phyloP scores from a whole-genome alignment of 2,329 filamentous ascomycete species.

The Paecilomyces formosus region DNA sequence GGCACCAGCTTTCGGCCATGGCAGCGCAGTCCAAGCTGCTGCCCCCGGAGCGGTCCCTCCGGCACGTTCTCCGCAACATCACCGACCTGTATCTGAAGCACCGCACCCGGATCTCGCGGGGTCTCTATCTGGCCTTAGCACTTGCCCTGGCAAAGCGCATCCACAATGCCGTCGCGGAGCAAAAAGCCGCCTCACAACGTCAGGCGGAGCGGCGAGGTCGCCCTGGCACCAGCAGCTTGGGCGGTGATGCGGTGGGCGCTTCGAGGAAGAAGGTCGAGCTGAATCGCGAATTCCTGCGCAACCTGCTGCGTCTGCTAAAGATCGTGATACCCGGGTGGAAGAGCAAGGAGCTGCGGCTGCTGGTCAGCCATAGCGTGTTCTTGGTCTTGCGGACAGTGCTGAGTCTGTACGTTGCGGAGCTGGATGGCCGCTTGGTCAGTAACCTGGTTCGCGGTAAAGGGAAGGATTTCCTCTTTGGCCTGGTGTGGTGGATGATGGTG shows the following conservation, averaged over 20 bases:
- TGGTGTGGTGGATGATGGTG: conserved; percentile 98
- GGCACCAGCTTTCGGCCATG: conserved; percentile 45
- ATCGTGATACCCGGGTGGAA: conserved; percentile 88
- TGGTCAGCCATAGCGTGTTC: conserved; percentile 90
- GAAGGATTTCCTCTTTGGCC: conserved; percentile 76
- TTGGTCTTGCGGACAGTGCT: conserved; percentile 84
- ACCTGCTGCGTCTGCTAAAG: conserved; percentile 66
- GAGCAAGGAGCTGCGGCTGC: conserved; percentile 77
- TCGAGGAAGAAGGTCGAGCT: conserved; percentile 76
- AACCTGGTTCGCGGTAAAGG: conserved; percentile 85
- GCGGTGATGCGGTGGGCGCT: conserved; percentile 20
- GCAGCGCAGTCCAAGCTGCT: conserved; percentile 67
- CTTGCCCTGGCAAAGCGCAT: conserved; percentile 78
- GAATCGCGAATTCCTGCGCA: conserved; percentile 78
- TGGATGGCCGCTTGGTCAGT: conserved; percentile 91
- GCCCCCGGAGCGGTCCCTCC: conserved; percentile 57
- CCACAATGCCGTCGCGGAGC: conserved; percentile 83
- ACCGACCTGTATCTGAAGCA: conserved; percentile 68
- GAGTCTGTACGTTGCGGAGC: conserved; percentile 89
- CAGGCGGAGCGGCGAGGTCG: conserved; percentile 55
- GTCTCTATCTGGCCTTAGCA: conserved; percentile 75
- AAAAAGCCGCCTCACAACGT: conserved; percentile 72
- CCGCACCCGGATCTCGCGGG: conserved; percentile 73
- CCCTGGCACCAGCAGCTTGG: conserved; percentile 37
- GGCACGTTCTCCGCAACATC: conserved; percentile 58